A percentile compares a stretch with the other conserved stretches of the same genome.
These are phyloP conservation scores for Lyophyllum atratum DNA, from an alignment of 768 basidiomycete species.

Conservation along the genomic window DNA sequence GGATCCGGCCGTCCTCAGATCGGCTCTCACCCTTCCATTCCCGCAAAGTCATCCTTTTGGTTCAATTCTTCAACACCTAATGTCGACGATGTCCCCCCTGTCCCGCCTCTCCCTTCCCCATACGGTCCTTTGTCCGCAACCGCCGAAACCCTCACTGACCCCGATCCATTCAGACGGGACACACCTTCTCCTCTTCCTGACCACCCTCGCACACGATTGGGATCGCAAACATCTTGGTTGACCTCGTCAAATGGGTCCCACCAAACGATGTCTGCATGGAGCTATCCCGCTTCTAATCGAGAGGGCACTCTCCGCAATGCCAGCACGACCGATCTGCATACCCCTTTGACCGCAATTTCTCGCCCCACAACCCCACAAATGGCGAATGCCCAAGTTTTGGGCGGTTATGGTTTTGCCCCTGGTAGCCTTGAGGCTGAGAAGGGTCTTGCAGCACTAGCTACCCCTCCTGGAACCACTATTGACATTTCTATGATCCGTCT, in stretches of 20 bases:
- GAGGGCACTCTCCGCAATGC: constrained; percentile 34
- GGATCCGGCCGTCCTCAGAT: constrained; percentile 32
- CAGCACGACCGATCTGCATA: constrained; percentile 44
- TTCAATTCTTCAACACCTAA: constrained; percentile 50
- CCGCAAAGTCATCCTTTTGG: constrained; percentile 65
- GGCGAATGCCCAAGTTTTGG: constrained; percentile 62
- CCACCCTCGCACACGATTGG: constrained; percentile 49
- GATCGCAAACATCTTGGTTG: constrained; percentile 75
- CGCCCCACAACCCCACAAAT: constrained; percentile 56
- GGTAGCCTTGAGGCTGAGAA: constrained; percentile 51
- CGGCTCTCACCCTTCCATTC: constrained; percentile 42
- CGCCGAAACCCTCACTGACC: constrained; percentile 39
- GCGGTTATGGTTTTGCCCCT: constrained; percentile 66
- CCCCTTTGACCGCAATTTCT: constrained; percentile 40
- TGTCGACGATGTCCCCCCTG: constrained; percentile 57
- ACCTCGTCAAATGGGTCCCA: constrained; percentile 63
- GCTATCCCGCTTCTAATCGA: constrained; percentile 55
- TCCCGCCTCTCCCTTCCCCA: constrained; percentile 67
- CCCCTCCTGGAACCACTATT: constrained; percentile 45
- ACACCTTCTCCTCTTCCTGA: constrained; percentile 39
- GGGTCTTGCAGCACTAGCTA: constrained; percentile 46
- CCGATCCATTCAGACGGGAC: constrained; percentile 68
- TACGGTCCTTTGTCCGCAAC: constrained; percentile 53
- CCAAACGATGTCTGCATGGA: constrained; percentile 65
- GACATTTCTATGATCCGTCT: constrained; percentile 58